Evolutionary conservation across 352 stramenopile genomes (phyloP), one percentile per base, ranked within the genome.

Genomic region (Globisporangium polare): DNA sequence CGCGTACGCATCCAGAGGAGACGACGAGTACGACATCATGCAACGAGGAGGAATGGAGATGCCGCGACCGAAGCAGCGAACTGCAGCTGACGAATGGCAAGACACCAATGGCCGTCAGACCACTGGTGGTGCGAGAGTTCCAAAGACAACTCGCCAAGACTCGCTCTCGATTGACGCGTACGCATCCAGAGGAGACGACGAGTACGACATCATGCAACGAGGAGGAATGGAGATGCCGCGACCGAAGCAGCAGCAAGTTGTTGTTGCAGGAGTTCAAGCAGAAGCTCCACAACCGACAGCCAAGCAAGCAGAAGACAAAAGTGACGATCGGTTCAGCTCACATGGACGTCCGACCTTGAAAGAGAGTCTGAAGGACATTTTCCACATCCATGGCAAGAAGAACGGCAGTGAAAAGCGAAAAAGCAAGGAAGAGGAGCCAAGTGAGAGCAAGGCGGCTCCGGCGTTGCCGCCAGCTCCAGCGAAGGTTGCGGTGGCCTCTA

Each of bases 311-410:
- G 33, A 58, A 17, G 29, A 51, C 6, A 24, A 59, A 1, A 26
- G 2, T 8, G 52, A 60, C 9, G 29, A 58, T 17, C 41, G 55
- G 13, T 29, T 24, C 26, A 27, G 20, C 15, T 18, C 46, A 5
- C 57, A 42, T 20, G 57, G 50, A 17, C 70, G 66, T n/a, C 52
- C 53, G 42, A 73, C 64, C 9, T 43, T 80, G 13, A 74, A 79
- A 37, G 63, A 73, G 2, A 73, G 72, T 29, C 24, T 78, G 17
- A 81, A 75, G 61, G 62, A 73, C 35, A 63, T 80, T 4, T 77
- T 83, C 31, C 67, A 72, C 41, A 45, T 55, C 10, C 57, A 51
- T 18, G 22, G 57, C 26, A 63, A 63, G 49, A 63, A 63, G 18
- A 37, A 39, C 5, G 18, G 42, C 12, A 20, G 1, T 13, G 33